Base-by-base conservation (phyloP, 179 eudicot species). In the Silene noctiflora region DNA sequence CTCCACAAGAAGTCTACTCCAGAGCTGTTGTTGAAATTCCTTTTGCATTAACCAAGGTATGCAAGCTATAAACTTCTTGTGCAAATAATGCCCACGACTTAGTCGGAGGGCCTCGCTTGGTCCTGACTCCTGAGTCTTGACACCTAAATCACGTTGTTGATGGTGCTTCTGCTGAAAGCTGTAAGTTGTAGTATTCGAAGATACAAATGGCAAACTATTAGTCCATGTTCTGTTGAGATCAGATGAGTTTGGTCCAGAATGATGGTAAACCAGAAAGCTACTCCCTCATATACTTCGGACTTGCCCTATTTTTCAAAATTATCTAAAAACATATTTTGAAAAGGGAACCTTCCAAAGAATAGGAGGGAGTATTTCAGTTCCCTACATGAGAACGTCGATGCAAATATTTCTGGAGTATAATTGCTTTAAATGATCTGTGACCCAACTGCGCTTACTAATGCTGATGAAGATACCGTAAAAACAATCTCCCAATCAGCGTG, bases 1-100 rank as follows among this genome's bases (percentile, higher is more conserved):
- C 58, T 51, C 58, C 58, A 51, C 58, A 51, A 51, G 58, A 51
- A 51, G 58, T 51, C 58, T 51, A 51, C 58, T 51, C 58, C n/a
- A 51, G 58, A 51, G 58, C 58, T 11, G 58, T 48, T 13, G 55
- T 14, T 48, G 16, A 48, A 48, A 10, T 14, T 48, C 16, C 55
- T 11, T 48, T 0, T 48, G 17, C 55, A 12, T 48, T 11, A 9
- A 48, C 55, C 55, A 48, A 13, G 55, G 55, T 48, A 17, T 14
- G n/a, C 19, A 51, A 51, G 4, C 0, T 51, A 51, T 48, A 0
- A 51, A 51, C 58, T 51, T 51, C n/a, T 51, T 51, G 16, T 12
- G 58, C n/a, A 51, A 51, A 51, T 51, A 51, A 16, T 51, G 58
- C 58, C 58, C n/a, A 51, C 2, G 58, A 11, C 58, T 51, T 51